phyloP scores from a whole-genome alignment of 1,139 yeast genomes.

The Yamadazyma atmosphaerica region DNA sequence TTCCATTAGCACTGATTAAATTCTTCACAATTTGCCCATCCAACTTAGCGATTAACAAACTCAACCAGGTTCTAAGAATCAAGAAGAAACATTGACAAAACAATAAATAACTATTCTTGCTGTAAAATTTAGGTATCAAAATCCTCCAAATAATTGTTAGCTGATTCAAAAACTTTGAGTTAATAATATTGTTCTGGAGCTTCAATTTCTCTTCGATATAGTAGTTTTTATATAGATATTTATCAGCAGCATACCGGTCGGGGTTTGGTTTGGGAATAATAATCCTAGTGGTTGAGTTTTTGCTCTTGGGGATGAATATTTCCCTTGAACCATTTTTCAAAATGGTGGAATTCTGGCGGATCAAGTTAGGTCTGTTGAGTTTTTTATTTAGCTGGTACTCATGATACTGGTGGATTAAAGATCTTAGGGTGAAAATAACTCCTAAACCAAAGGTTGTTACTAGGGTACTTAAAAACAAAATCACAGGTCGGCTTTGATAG shows the following conservation, averaged over 20 bases:
- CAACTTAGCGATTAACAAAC: constrained; percentile 79
- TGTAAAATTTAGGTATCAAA: constrained; percentile 70
- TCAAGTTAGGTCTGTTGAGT: constrained; percentile 38
- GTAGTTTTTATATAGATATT: constrained; percentile 58
- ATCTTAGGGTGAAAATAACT: constrained; percentile 32
- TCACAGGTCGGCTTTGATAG: constrained; percentile 47
- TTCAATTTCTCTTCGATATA: constrained; percentile 37
- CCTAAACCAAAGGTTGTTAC: constrained; percentile 48
- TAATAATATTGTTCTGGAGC: constrained; percentile 43
- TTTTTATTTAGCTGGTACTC: constrained; percentile 29
- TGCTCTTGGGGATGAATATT: constrained; percentile 54
- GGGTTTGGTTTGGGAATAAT: constrained; percentile 58
- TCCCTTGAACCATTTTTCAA: constrained; percentile 57
- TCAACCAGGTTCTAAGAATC: constrained; percentile 82
- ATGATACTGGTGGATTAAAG: constrained; percentile 30
- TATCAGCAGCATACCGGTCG: constrained; percentile 69
- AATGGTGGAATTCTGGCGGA: constrained; percentile 43
- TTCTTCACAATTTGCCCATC: constrained; percentile 94
- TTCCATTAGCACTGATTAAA: constrained; percentile 80
- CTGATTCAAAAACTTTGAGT: constrained; percentile 73
- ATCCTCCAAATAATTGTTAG: constrained; percentile 78
- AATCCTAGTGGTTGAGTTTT: constrained; percentile 43
- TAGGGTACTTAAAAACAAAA: constrained; percentile 43
- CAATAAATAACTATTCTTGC: constrained; percentile 67
- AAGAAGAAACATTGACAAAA: constrained; percentile 74